Evolutionary conservation across 805 yeast species (phyloP).

Genomic region (Teunomyces pallodes): DNA sequence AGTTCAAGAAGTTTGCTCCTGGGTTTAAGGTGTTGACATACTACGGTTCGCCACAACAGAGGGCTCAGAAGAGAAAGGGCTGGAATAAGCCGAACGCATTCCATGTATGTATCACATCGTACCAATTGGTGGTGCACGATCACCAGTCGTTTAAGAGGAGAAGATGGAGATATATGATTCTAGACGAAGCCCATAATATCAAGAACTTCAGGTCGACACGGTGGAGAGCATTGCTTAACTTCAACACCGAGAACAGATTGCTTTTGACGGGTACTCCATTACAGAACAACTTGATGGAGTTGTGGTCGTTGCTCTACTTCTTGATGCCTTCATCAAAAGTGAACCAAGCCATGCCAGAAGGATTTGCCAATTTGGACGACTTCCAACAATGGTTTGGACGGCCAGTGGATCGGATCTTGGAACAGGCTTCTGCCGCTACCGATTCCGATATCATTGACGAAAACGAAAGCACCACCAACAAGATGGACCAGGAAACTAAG

Average conservation of each 20-base stretch:
- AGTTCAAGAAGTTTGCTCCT: slow-evolving; percentile 95
- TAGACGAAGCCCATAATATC: slow-evolving; percentile 98
- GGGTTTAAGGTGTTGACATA: slow-evolving; percentile 94
- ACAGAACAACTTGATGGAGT: slow-evolving; percentile 90
- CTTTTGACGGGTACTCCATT: slow-evolving; percentile 95
- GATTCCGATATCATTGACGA: slow-evolving; percentile 42
- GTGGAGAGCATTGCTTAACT: slow-evolving; percentile 94
- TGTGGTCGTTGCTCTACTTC: slow-evolving; percentile 94
- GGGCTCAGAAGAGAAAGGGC: slow-evolving; percentile 93
- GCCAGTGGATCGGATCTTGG: slow-evolving; percentile 91
- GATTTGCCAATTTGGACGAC: slow-evolving; percentile 93
- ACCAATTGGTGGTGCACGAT: slow-evolving; percentile 96
- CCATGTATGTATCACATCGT: slow-evolving; percentile 95
- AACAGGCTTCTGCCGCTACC: slow-evolving; percentile 48
- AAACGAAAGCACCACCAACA: slow-evolving; percentile 32
- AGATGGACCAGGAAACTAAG: slow-evolving; percentile 71
- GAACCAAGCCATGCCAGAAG: slow-evolving; percentile 79
- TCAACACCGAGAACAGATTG: slow-evolving; percentile 85
- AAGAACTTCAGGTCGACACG: slow-evolving; percentile 94
- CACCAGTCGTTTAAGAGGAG: slow-evolving; percentile 90
- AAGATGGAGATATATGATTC: slow-evolving; percentile 93
- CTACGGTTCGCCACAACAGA: slow-evolving; percentile 95
- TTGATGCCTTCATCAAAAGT: slow-evolving; percentile 88
- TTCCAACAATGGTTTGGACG: slow-evolving; percentile 99
- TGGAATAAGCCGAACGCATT: slow-evolving; percentile 97